Evolutionary conservation across 163 green algal species (phyloP).

Genomic region (Picocystis sp.): DNA sequence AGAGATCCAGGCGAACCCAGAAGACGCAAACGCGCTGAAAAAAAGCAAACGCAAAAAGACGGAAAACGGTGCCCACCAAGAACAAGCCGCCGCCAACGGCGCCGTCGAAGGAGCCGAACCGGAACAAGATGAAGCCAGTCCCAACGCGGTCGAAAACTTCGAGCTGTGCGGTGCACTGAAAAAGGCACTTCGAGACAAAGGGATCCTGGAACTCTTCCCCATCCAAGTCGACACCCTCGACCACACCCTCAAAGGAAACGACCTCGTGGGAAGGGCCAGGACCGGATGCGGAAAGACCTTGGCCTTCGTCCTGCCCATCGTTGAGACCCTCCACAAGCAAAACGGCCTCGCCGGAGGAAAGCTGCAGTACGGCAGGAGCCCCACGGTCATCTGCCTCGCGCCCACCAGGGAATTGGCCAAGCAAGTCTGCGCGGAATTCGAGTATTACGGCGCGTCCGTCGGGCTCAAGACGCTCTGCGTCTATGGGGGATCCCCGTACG

Average conservation of each 20-base stretch:
- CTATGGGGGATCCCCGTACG: constrained; percentile 86
- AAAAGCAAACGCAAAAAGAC: not conserved
- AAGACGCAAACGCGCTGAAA: not conserved
- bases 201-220: constrained; percentile 57
- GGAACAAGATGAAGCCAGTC: not conserved
- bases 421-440: constrained; percentile 83
- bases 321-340: constrained; percentile 50
- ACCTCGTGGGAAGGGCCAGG: constrained; percentile 79
- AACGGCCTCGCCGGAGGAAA: not conserved
- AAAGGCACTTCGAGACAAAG: constrained; percentile 33
- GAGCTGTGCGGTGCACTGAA: constrained; percentile 46
- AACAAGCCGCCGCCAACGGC: not conserved
- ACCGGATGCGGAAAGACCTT: constrained; percentile 96
- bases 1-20: not conserved
- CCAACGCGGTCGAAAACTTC: constrained; percentile 47
- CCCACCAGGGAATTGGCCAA: constrained; percentile 96
- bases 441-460: constrained; percentile 51
- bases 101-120: too few species aligned
- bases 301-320: constrained; percentile 89
- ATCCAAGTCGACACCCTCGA: constrained; percentile 68
- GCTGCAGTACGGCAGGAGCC: constrained; percentile 24
- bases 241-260: constrained; percentile 46
- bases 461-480: constrained; percentile 60
- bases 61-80: not conserved
- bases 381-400: constrained; percentile 69